Base-by-base conservation (phyloP, 2,329 filamentous ascomycete genomes). In the Epichloe typhina region DNA sequence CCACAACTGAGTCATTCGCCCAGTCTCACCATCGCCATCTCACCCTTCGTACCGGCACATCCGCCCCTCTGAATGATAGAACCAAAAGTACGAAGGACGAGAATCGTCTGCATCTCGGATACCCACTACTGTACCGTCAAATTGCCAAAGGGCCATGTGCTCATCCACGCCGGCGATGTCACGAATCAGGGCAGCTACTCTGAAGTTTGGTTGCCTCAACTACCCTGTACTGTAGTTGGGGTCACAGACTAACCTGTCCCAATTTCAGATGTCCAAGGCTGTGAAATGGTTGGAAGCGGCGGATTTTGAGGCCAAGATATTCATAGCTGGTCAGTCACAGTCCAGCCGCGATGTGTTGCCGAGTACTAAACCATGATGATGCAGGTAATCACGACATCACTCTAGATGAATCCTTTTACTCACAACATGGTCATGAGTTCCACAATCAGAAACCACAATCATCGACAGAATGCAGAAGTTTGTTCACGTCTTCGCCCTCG, bases 141-240 rank as follows among this genome's bases (percentile, higher is more conserved):
- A 58, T 72, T 88, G 1, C 85, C 86, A 0, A 74, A 73, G 21
- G 86, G 85, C 40, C 84, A 90, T 61, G 77, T 90, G 8, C 71
- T 90, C 36, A 81, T 89, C 47, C 84, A 88, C 61, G 84, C 85
- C 1, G 85, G 86, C 6, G 86, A 90, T 61, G 65, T 90, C 56
- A 87, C 84, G 3, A 88, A 88, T 62, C 80, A 84, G 61, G 86
- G 86, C 15, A 82, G 70, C 55, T 70, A 70, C 55, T 69, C 69
- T 6, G 79, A 82, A 66, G 73, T 74, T 15, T 38, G 23, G 17
- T 23, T 17, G 26, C 26, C 5, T 33, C 12, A 12, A n/a, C 37
- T 12, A 19, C 40, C 23, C 15, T 33, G 46, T 33, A 39, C 15
- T 19, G 37, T 33, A 39, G 19, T 9, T 4, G 21, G 13, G n/a